A percentile compares a stretch with the other conserved stretches of the same genome.
phyloP scores from a whole-genome alignment of 164 flowering plant species.

The Pachysandra terminalis region DNA sequence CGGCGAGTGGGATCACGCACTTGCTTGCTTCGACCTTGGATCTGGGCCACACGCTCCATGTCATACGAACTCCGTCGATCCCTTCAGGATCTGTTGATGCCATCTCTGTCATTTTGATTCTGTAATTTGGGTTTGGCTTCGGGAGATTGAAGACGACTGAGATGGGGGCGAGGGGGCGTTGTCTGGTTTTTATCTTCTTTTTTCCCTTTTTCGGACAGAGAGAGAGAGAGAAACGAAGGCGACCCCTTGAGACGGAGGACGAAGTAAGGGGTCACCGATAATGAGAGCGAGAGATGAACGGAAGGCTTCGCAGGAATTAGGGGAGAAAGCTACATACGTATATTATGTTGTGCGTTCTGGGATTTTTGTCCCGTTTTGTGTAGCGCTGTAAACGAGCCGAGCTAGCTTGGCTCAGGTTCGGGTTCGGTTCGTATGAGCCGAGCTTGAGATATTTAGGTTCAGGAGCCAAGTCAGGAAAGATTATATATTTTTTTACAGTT shows the following conservation, averaged over 20 bases:
- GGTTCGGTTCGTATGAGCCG: no score
- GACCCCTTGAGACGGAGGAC: conserved; percentile 1
- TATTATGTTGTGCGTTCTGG: no score
- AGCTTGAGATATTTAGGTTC: no score
- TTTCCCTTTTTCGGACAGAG: background rate
- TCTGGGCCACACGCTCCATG: conserved; percentile 73
- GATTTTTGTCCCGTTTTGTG: no score
- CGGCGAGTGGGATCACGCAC: conserved; percentile 79
- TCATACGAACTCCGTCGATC: conserved; percentile 69
- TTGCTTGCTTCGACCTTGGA: conserved; percentile 67
- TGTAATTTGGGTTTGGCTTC: background rate
- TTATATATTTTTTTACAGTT: no score
- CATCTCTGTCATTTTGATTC: conserved; percentile 37
- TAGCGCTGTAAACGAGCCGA: no score
- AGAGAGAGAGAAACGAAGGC: background rate
- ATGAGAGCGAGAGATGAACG: background rate
- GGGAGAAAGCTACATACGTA: no score
- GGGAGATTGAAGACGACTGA: background rate
- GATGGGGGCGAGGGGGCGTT: background rate
- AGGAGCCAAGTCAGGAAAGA: no score
- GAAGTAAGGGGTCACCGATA: conserved; percentile 5
- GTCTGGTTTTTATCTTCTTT: background rate
- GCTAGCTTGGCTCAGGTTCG: no score
- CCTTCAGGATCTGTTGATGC: conserved; percentile 61
- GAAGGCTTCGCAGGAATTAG: background rate